Evolutionary conservation across 108 stramenopile genomes (phyloP).

Genomic region (Cyclotella choctawhatcheeana): DNA sequence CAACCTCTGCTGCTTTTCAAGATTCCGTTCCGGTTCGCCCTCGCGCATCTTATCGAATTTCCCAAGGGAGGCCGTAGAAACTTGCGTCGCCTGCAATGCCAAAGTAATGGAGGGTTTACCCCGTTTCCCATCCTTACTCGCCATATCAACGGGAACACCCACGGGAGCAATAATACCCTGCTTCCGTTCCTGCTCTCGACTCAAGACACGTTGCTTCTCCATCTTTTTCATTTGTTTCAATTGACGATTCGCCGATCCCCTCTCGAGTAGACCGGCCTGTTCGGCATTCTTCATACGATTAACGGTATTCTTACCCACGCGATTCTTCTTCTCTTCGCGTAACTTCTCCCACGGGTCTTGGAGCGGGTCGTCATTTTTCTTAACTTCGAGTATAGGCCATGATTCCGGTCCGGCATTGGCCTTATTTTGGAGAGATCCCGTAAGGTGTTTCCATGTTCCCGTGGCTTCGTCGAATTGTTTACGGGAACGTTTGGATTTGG

Average conservation of each 20-base stretch:
- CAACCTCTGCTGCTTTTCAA: slow-evolving; percentile 57
- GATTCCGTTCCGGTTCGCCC: slow-evolving; percentile 78
- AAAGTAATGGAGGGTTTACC: slow-evolving; percentile 70
- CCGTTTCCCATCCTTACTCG: slow-evolving; percentile 23
- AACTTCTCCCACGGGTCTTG: slow-evolving; percentile 86
- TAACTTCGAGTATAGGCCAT: slow-evolving; percentile 93
- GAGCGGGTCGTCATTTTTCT: slow-evolving; percentile 80
- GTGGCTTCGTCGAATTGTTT: slow-evolving; percentile 92
- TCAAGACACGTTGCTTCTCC: slow-evolving; percentile 54
- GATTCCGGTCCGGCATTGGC: slow-evolving; percentile 64
- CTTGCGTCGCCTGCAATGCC: slow-evolving; percentile 80
- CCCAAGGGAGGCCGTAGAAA: slow-evolving; percentile 84
- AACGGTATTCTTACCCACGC: slow-evolving; percentile 74
- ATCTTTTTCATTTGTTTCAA: slow-evolving; percentile 60
- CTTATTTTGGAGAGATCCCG: slow-evolving; percentile 76
- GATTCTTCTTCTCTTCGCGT: slow-evolving; percentile 72
- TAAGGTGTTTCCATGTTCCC: slow-evolving; percentile 83
- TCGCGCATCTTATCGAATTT: slow-evolving; percentile 84
- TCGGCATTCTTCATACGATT: slow-evolving; percentile 82
- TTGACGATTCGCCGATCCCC: slow-evolving; percentile 69
- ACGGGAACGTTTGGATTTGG: slow-evolving; percentile 85
- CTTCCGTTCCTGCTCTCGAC: slow-evolving; percentile 55
- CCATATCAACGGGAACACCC: slow-evolving; percentile 77
- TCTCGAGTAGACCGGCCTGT: slow-evolving; percentile 62
- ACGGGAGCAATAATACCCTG: slow-evolving; percentile 61